Evolutionary conservation across 2,329 filamentous ascomycete species (phyloP).

Genomic region (Neofusicoccum parvum): DNA sequence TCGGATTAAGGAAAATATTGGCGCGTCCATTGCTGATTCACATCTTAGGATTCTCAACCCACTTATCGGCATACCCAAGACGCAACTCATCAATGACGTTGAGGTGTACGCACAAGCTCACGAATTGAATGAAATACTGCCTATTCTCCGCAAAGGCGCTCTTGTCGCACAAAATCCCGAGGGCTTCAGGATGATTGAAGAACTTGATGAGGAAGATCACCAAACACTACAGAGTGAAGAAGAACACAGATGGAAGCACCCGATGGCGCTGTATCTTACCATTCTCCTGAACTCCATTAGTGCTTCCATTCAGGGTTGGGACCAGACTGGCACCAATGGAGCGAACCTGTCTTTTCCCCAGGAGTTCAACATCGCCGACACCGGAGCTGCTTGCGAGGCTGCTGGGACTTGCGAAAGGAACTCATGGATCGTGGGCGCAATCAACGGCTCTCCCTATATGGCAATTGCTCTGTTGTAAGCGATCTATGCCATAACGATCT

Average conservation of each 20-base stretch:
- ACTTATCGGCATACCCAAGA: conserved; percentile 56
- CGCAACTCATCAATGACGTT: conserved; percentile 56
- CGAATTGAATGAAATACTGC: conserved; percentile 60
- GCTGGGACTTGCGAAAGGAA: conserved; percentile 28
- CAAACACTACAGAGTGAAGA: conserved; percentile 62
- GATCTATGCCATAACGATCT: neutral
- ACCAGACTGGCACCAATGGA: conserved; percentile 54
- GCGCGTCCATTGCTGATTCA: neutral
- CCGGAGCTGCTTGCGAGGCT: too few relatives aligned
- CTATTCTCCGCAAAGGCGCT: conserved; percentile 67
- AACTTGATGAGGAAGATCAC: conserved; percentile 64
- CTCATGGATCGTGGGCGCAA: conserved; percentile 61
- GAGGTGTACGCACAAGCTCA: conserved; percentile 63
- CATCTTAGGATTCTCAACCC: conserved; percentile 57
- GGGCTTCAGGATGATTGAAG: conserved; percentile 63
- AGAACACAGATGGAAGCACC: conserved; percentile 68
- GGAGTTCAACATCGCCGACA: conserved; percentile 51
- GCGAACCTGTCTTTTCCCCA: conserved; percentile 64
- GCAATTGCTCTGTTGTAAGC: conserved; percentile 55
- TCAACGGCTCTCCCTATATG: conserved; percentile 65
- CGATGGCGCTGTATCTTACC: conserved; percentile 64
- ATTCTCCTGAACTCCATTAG: conserved; percentile 69
- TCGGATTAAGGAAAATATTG: neutral
- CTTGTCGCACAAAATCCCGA: conserved; percentile 71
- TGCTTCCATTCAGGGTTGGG: conserved; percentile 62